These are phyloP conservation scores for Aplosporella prunicola DNA, from an alignment of 2,329 filamentous ascomycete genomes.

Conservation along the genomic window DNA sequence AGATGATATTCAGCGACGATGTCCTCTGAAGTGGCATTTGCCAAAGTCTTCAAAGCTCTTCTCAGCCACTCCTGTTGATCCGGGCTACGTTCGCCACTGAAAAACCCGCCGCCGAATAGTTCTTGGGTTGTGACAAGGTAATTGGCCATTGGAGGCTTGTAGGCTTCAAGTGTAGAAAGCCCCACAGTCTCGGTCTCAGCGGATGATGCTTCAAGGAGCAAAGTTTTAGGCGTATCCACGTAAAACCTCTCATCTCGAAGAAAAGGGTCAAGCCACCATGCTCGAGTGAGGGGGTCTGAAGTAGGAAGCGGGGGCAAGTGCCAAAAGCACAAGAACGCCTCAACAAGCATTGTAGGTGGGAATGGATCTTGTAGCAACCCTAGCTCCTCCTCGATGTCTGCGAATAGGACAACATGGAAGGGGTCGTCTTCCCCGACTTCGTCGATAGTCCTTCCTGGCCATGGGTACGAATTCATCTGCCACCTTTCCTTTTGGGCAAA, in stretches of 20 bases:
- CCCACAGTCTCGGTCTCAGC: background rate
- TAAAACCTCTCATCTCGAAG: constrained; percentile 29
- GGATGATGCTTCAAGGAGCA: background rate
- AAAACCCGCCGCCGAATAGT: constrained; percentile 9
- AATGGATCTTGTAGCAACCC: constrained; percentile 30
- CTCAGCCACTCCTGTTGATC: constrained; percentile 39
- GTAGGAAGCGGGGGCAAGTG: constrained; percentile 42
- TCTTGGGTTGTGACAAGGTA: constrained; percentile 9
- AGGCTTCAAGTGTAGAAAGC: background rate
- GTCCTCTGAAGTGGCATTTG: constrained; percentile 32
- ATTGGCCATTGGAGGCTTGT: background rate
- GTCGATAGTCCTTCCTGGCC: constrained; percentile 67
- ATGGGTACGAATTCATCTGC: constrained; percentile 38
- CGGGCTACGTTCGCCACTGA: constrained; percentile 15
- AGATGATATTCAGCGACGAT: constrained; percentile 59
- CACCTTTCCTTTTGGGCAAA: constrained; percentile 44
- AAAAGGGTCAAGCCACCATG: constrained; percentile 46
- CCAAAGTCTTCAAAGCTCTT: constrained; percentile 50
- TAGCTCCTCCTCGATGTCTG: constrained; percentile 61
- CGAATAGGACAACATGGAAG: constrained; percentile 70
- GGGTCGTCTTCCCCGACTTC: constrained; percentile 70
- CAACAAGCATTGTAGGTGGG: constrained; percentile 45
- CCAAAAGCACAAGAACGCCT: constrained; percentile 50
- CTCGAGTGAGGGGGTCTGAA: constrained; percentile 13
- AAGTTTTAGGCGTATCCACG: background rate